Evolutionary conservation across 805 yeast genomes (phyloP), one percentile per base, ranked within the genome.

Genomic region (Candida insectalens): DNA sequence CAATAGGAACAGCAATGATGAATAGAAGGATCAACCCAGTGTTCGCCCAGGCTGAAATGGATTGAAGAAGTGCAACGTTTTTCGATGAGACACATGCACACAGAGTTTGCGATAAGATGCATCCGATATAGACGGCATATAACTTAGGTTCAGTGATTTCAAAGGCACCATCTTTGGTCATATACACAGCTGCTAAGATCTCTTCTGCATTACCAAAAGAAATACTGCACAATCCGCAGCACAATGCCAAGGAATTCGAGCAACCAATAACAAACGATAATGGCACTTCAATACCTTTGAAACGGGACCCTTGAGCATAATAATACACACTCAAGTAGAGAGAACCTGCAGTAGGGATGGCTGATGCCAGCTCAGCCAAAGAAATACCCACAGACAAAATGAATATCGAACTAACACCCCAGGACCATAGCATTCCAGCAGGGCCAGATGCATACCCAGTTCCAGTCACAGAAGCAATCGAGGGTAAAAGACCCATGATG

Each of bases 301-400:
- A n/a, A n/a, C n/a, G n/a, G n/a, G n/a, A n/a, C n/a, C n/a, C n/a
- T 2, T 84, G 87, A 18, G 85, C 74, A 49, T 74, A 78, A 49
- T 74, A 67, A 52, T 65, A 74, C 2, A 83, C 72, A 77, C 81
- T 75, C 53, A 70, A 74, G 49, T 77, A 81, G 26, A 80, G 57
- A 6, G 88, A 88, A 35, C 88, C 88, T 15, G 81, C 71, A 1
- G 88, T 79, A 19, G 89, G 88, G 42, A 76, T 69, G 1, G 85
- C 70, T 25, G 78, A 68, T 1, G 80, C 83, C 40, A 77, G 53
- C 45, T 77, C 80, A 5, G 82, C 64, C 75, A 81, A 70, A 13
- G 79, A 63, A 6, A 69, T 41, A 13, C 84, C 85, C n/a, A 75
- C 67, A 7, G 63, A 48, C 35, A 77, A 47, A 36, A 79, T 74